Conservation (phyloP, 176 grass and related monocot species). For the Miscanthus lutarioriparius region DNA sequence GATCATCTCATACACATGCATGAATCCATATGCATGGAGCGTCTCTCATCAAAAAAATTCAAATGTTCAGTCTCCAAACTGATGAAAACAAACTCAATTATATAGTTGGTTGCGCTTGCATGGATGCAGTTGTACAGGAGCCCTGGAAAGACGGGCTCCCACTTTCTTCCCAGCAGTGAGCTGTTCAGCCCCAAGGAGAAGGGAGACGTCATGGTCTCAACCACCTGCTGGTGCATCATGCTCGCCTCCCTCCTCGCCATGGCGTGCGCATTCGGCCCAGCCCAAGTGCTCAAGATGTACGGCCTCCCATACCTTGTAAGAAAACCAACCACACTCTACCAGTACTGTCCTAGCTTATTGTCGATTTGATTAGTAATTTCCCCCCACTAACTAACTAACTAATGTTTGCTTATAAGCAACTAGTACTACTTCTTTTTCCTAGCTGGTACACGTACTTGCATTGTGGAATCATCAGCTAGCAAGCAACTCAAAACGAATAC, state of each 20-base stretch:
- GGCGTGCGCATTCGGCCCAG: conserved; percentile 34
- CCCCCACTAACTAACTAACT: too few species aligned
- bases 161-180: conserved; percentile 71
- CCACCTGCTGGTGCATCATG: conserved; percentile 70
- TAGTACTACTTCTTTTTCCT: too few species aligned
- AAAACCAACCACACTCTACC: neutral
- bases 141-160: conserved; percentile 74
- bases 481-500: too few species aligned
- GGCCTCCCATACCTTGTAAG: conserved; percentile 70
- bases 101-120: too few species aligned
- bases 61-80: too few species aligned
- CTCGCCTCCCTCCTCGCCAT: conserved; percentile 51
- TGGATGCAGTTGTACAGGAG: conserved; percentile 61
- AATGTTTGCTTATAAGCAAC: too few species aligned
- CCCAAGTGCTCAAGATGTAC: conserved; percentile 65
- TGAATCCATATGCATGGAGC: too few species aligned
- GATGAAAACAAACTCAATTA: too few species aligned
- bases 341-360: neutral
- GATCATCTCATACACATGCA: too few species aligned
- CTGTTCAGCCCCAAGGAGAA: conserved; percentile 69
- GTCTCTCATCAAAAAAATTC: too few species aligned
- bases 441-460: too few species aligned
- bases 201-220: conserved; percentile 56
- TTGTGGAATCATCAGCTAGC: too few species aligned
- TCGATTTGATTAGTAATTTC: neutral